Conservation (phyloP, 2,329 filamentous ascomycete genomes). For the Neophaeococcomyces mojaviensis region DNA sequence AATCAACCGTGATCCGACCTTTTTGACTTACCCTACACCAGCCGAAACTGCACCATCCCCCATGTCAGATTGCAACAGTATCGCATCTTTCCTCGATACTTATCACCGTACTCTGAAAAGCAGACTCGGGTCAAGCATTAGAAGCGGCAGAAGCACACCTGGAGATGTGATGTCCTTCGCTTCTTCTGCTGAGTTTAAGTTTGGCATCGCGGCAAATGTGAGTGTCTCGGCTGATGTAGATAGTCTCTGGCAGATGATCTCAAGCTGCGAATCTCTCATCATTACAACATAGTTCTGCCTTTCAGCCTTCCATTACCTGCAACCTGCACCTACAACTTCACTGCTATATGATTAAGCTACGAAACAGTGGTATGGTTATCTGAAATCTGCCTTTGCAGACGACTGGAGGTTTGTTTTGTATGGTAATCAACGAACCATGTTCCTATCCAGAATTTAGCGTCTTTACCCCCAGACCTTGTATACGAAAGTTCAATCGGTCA, state of each 20-base stretch:
- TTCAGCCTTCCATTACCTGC: too few species aligned
- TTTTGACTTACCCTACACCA: not conserved
- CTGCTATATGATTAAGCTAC: too few species aligned
- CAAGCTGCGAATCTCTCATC: not conserved
- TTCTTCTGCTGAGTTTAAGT: constrained; percentile 4
- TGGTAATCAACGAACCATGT: too few species aligned
- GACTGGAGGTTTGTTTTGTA: too few species aligned
- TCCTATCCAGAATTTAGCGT: too few species aligned
- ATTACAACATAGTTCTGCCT: not conserved
- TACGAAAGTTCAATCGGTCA: too few species aligned
- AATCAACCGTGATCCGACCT: not conserved
- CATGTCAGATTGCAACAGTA: constrained; percentile 3
- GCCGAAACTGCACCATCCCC: not conserved
- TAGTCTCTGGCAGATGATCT: constrained; percentile 5
- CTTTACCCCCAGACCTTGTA: too few species aligned
- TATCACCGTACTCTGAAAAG: constrained; percentile 3
- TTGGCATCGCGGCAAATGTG: not conserved
- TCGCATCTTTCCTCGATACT: constrained; percentile 5
- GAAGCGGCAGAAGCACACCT: constrained; percentile 5
- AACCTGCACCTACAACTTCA: too few species aligned
- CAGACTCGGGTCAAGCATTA: not conserved
- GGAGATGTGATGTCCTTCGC: constrained; percentile 6
- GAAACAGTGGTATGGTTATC: too few species aligned
- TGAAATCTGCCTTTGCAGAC: too few species aligned
- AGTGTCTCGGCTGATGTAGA: not conserved